phyloP scores from a whole-genome alignment of 202 grass and related monocot genomes.

The Setaria viridis region DNA sequence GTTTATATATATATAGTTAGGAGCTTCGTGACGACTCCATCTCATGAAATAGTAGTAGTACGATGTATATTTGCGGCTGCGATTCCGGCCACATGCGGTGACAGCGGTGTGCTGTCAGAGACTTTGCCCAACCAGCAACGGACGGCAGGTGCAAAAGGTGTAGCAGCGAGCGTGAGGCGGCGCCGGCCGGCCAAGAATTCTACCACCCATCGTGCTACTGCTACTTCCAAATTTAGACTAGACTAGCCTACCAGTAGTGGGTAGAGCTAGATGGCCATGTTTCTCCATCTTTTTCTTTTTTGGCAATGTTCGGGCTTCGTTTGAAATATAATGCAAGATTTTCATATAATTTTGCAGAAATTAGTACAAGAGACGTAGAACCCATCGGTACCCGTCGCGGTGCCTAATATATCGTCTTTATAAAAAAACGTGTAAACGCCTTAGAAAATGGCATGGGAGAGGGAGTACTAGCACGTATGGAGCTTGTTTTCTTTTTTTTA shows the following conservation, averaged over 20 bases:
- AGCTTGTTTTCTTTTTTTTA: too few relatives aligned
- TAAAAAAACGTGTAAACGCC: too few relatives aligned
- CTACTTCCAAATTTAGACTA: not conserved
- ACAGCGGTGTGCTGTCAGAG: not conserved
- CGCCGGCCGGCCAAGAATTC: constrained; percentile 13
- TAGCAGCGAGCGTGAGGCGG: constrained; percentile 21
- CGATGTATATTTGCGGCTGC: constrained; percentile 15
- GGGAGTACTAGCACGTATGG: too few relatives aligned
- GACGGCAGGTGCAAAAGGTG: not conserved
- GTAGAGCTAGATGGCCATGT: too few relatives aligned
- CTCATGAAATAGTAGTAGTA: not conserved
- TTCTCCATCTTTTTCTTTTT: too few relatives aligned
- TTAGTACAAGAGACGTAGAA: too few relatives aligned
- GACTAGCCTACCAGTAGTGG: not conserved
- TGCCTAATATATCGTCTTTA: too few relatives aligned
- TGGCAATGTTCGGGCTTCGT: not conserved
- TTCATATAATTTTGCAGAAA: too few relatives aligned
- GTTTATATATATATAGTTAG: too few relatives aligned
- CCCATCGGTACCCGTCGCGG: too few relatives aligned
- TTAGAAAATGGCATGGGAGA: too few relatives aligned
- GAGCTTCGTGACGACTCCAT: too few relatives aligned
- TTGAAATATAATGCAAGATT: not conserved
- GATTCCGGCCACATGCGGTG: not conserved
- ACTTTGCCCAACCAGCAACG: not conserved
- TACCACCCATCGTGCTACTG: not conserved